Percentiles rank a stretch among this genome's conserved stretches.
These are phyloP conservation scores for Earliella scabrosa DNA, from an alignment of 1,284 basidiomycete genomes.

Conservation along the genomic window DNA sequence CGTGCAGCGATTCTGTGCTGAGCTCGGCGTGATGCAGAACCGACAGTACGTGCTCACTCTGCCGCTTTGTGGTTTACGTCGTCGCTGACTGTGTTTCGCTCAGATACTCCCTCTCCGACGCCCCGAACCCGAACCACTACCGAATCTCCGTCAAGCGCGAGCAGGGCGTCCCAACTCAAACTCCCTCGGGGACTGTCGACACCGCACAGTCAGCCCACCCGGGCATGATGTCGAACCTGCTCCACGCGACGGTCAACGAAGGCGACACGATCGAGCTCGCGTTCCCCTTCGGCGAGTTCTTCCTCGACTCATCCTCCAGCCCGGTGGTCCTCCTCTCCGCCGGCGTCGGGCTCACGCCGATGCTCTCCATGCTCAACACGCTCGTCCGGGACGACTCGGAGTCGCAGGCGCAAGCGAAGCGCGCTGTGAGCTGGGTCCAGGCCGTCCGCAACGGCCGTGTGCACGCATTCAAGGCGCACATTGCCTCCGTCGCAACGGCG, in stretches of 20 bases:
- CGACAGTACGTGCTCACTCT: slow-evolving; percentile 22
- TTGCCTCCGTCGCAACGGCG: slow-evolving; percentile 12
- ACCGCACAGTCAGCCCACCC: slow-evolving; percentile 21
- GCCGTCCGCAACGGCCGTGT: slow-evolving; percentile 23
- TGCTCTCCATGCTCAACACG: slow-evolving; percentile 32
- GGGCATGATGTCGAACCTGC: slow-evolving; percentile 31
- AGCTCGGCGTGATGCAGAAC: slow-evolving; percentile 24
- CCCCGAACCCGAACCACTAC: slow-evolving; percentile 26
- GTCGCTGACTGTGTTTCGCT: background rate
- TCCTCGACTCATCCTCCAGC: slow-evolving; percentile 27
- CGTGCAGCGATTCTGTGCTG: slow-evolving; percentile 25
- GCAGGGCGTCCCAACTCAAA: slow-evolving; percentile 8
- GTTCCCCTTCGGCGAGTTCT: slow-evolving; percentile 33
- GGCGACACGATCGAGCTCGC: slow-evolving; percentile 30
- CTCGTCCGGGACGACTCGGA: slow-evolving; percentile 17
- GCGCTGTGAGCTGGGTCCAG: slow-evolving; percentile 32
- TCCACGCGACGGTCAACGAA: slow-evolving; percentile 27
- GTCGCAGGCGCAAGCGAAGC: slow-evolving; percentile 10
- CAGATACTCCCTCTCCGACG: slow-evolving; percentile 31
- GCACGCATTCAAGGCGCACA: slow-evolving; percentile 27
- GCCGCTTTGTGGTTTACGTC: no score
- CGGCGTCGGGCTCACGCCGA: slow-evolving; percentile 32
- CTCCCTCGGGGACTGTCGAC: slow-evolving; percentile 9
- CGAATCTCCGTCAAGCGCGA: slow-evolving; percentile 34
- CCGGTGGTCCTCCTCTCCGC: slow-evolving; percentile 33